Percentiles rank a stretch among this genome's conserved stretches.
Evolutionary conservation across 2,329 filamentous ascomycete genomes (phyloP).

Genomic region (Aspergillus piperis): DNA sequence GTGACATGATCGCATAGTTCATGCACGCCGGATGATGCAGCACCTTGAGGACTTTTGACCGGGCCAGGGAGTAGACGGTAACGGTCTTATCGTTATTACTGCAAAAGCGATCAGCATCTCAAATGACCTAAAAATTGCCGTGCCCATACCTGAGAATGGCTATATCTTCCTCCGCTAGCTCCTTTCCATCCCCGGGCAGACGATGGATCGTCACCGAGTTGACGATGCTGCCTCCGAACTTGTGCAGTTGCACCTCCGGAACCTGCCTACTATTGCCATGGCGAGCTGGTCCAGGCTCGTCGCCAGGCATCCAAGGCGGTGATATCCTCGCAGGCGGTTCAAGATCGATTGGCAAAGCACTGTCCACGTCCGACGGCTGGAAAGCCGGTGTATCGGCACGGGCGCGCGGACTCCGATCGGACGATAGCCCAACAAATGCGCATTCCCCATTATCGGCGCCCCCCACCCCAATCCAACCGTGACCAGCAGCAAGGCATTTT

Average conservation of each 20-base stretch:
- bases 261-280: conserved; percentile 23
- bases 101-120: conserved; percentile 56
- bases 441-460: conserved; percentile 84
- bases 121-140: conserved; percentile 47
- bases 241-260: conserved; percentile 56
- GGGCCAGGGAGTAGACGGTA: conserved; percentile 74
- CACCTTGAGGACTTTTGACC: conserved; percentile 67
- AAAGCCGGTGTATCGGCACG: conserved; percentile 41
- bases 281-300: conserved; percentile 22
- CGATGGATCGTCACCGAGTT: conserved; percentile 68
- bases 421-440: conserved; percentile 67
- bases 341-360: conserved; percentile 57
- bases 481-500: conserved; percentile 82
- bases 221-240: conserved; percentile 64
- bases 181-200: conserved; percentile 46
- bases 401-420: conserved; percentile 39
- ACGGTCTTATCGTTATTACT: conserved; percentile 94
- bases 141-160: conserved; percentile 50
- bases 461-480: conserved; percentile 88
- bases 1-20: conserved; percentile 92
- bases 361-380: conserved; percentile 54
- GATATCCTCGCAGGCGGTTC: conserved; percentile 30
- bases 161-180: conserved; percentile 57
- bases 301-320: conserved; percentile 26
- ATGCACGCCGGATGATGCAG: conserved; percentile 80